Conservation (phyloP, 331 rosid genomes). For the Quercus tomentella region DNA sequence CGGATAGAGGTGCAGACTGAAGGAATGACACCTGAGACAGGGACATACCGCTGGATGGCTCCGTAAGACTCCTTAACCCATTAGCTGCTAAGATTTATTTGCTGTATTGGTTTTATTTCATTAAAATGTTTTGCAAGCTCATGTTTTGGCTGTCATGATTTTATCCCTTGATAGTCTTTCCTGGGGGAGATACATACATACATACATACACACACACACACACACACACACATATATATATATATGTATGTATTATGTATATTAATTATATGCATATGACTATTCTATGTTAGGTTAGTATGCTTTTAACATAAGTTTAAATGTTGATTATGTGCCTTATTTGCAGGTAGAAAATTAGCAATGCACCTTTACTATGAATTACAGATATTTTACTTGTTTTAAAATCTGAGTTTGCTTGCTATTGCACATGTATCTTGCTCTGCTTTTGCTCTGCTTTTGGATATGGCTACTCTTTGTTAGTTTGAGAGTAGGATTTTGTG, state of each 20-base stretch:
- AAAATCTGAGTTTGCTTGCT: neutral
- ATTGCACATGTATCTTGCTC: neutral
- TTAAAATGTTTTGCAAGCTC: neutral
- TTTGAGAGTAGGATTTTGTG: neutral
- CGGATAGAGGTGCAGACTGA: conserved; percentile 38
- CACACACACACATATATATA: accelerated
- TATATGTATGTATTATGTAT: neutral
- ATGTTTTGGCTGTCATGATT: neutral
- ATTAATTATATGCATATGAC: neutral
- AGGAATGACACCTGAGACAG: conserved; percentile 34
- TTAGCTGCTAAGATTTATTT: neutral
- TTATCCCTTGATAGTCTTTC: neutral
- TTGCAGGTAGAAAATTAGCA: neutral
- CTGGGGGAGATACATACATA: too few relatives aligned
- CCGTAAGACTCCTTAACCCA: conserved; percentile 25
- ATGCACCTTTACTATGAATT: neutral
- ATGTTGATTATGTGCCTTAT: neutral
- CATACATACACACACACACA: too few relatives aligned
- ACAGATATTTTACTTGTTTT: neutral
- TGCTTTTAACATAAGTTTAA: neutral
- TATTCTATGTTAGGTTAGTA: neutral
- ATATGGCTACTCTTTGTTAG: neutral
- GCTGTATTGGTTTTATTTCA: neutral
- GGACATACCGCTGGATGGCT: conserved; percentile 53
- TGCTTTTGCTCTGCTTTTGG: neutral